These are phyloP conservation scores for Zelonia costaricensis DNA, from an alignment of 208 protist genomes.

Conservation along the genomic window DNA sequence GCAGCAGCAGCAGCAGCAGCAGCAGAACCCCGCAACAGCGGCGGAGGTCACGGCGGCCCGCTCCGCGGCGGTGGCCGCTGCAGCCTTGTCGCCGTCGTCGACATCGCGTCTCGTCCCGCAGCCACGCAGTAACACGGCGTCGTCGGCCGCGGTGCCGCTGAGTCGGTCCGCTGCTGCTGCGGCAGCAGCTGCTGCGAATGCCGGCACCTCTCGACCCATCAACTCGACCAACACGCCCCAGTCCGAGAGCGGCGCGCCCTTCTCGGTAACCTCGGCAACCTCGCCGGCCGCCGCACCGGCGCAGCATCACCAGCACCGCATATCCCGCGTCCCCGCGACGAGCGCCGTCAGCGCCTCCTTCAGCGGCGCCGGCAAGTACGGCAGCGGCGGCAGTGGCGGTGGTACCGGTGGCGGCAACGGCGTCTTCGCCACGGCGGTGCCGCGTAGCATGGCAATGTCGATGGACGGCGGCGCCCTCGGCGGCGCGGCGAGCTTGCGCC, in stretches of 20 bases:
- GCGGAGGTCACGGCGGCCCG: no score
- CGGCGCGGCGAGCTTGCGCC: constrained; percentile 2
- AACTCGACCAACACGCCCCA: constrained; percentile 4
- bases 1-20: constrained; percentile 1
- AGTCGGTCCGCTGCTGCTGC: neutral
- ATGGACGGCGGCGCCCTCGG: neutral
- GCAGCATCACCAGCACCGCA: neutral
- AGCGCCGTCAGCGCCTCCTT: neutral
- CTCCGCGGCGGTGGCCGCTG: no score
- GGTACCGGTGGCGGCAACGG: neutral
- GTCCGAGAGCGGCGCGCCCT: no score
- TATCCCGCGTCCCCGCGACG: neutral
- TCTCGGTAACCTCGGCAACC: no score
- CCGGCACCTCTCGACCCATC: neutral
- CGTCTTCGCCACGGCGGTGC: no score
- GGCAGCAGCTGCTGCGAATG: neutral
- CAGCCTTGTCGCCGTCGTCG: neutral
- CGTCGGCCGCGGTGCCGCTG: neutral
- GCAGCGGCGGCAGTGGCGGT: no score
- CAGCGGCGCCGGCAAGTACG: no score
- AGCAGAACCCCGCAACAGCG: neutral
- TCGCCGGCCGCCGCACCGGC: no score
- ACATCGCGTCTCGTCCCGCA: constrained; percentile 1
- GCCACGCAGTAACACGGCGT: constrained; percentile 3
- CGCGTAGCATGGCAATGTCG: neutral